Conservation (phyloP, 257 asterid species). For the Solanum chilense region DNA sequence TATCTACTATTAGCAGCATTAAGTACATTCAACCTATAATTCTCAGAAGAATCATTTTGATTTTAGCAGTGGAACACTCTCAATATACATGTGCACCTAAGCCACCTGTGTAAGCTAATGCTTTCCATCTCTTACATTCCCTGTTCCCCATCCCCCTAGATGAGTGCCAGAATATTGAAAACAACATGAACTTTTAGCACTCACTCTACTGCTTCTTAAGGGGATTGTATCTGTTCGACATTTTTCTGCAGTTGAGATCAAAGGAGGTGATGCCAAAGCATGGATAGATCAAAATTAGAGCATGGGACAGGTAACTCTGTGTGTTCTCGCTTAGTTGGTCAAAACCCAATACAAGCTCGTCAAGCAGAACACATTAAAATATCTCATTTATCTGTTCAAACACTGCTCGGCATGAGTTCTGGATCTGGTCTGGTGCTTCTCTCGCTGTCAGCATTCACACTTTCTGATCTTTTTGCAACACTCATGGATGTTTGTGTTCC, state of each 20-base stretch:
- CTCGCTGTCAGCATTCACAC: slow-evolving; percentile 11
- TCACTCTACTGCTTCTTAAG: neutral
- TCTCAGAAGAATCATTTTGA: neutral
- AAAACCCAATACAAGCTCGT: neutral
- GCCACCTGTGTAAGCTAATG: neutral
- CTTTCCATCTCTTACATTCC: neutral
- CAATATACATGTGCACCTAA: neutral
- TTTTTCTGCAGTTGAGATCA: neutral
- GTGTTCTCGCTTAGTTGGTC: neutral
- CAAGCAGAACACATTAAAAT: slow-evolving; percentile 1
- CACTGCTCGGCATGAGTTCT: slow-evolving; percentile 58
- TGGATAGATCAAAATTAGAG: neutral
- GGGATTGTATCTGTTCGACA: neutral
- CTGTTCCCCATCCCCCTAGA: neutral
- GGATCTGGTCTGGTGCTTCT: slow-evolving; percentile 19
- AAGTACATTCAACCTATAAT: neutral
- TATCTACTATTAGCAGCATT: neutral
- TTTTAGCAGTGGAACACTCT: neutral
- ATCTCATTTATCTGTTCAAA: slow-evolving; percentile 18
- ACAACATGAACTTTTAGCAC: neutral
- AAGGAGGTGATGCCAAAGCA: neutral
- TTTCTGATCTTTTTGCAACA: slow-evolving; percentile 25
- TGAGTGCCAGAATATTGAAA: neutral
- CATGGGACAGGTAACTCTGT: neutral
- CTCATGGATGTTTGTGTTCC: slow-evolving; percentile 17